Base-by-base conservation (phyloP, 2,329 filamentous ascomycete species). In the Epichloe sibirici region DNA sequence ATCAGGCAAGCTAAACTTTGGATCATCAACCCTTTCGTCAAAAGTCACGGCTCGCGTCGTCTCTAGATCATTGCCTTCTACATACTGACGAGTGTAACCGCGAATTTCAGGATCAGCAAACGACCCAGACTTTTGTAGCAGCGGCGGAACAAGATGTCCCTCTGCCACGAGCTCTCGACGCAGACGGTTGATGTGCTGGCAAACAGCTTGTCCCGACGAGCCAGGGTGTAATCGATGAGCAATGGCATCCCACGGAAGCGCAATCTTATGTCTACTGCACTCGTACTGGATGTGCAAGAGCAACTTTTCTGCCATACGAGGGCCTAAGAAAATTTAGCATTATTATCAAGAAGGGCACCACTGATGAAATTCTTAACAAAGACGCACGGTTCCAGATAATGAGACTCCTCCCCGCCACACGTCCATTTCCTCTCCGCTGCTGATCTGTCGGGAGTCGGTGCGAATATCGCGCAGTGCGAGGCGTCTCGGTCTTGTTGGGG, bases 281-380 rank as follows among this genome's bases (percentile, higher is more conserved):
- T 75, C 73, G 37, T 71, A 75, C 11, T 69, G 61, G 0, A 74
- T 56, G 51, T 68, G 59, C 0, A 75, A 60, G 0, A 75, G 53
- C 0, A 74, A 56, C 57, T 75, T 75, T 39, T 75, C 73, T 0
- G 65, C 61, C 70, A 75, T 76, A 9, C 72, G 68, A 9, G 70
- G 67, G 1, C 71, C 73, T 76, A n/a, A 38, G 17, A 34, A 48
- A 3, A 31, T 8, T 31, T 1, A 31, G 31, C 31, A 31, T 31
- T 4, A 9, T 4, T 4, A 31, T 31, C 4, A 4, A 4, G 31
- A 31, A 31, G 31, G 9, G 31, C 31, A 11, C 31, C 31, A 31
- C 9, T 11, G 31, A 31, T 31, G 8, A 11, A 4, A 1, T 11
- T 8, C 9, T 1, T 31, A 8, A 11, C 31, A 39, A 46, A 15